Evolutionary conservation across 441 rosid genomes (phyloP).

Genomic region (Eruca vesicaria): DNA sequence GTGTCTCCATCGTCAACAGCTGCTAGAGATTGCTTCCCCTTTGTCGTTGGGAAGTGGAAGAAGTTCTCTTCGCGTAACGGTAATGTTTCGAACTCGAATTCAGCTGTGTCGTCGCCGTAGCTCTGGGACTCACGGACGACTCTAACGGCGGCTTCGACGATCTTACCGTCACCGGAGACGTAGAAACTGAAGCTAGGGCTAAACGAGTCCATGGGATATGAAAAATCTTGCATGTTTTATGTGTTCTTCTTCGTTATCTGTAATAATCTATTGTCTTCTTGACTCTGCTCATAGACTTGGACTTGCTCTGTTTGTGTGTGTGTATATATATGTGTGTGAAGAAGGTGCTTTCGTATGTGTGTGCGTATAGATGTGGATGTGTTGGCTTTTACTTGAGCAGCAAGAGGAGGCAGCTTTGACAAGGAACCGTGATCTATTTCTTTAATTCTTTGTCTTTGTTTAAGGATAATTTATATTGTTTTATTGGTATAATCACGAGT

Average conservation of each 20-base stretch:
- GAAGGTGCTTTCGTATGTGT: constrained; percentile 15
- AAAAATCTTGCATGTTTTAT: constrained; percentile 24
- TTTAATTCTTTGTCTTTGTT: constrained; percentile 25
- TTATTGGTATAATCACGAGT: neutral
- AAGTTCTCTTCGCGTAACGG: constrained; percentile 32
- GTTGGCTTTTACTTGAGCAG: constrained; percentile 23
- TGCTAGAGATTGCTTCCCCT: neutral
- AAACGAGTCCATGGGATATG: constrained; percentile 30
- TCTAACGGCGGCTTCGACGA: constrained; percentile 27
- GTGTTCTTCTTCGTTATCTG: constrained; percentile 2
- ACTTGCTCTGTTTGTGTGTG: constrained; percentile 14
- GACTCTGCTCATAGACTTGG: constrained; percentile 24
- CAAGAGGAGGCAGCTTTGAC: constrained; percentile 32
- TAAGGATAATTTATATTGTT: constrained; percentile 5
- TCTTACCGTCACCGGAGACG: constrained; percentile 10
- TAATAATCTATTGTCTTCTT: neutral
- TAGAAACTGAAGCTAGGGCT: constrained; percentile 33
- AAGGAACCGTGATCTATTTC: constrained; percentile 27
- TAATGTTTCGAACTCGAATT: constrained; percentile 27
- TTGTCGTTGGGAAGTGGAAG: constrained; percentile 23
- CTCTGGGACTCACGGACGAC: constrained; percentile 17
- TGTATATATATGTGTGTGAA: neutral
- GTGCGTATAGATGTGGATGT: constrained; percentile 18
- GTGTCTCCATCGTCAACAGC: neutral
- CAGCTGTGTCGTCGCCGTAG: neutral